phyloP scores from a whole-genome alignment of 192 early-diverging fungal genomes.

The Rhizophagus clarus region DNA sequence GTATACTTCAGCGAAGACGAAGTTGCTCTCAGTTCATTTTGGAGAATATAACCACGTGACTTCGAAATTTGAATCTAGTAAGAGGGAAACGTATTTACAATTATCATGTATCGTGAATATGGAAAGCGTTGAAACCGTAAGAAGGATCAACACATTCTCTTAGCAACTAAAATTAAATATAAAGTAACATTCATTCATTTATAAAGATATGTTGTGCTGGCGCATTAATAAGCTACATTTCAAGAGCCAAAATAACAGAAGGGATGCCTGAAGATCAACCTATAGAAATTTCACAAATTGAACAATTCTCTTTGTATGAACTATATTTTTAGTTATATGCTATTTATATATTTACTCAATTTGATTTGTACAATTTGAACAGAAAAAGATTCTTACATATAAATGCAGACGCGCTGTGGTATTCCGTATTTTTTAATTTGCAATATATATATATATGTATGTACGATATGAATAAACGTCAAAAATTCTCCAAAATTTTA shows the following conservation, averaged over 20 bases:
- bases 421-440: slow-evolving; percentile 1
- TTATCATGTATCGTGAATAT: slow-evolving; percentile 42
- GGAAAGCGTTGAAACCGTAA: slow-evolving; percentile 44
- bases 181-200: not conserved
- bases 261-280: not conserved
- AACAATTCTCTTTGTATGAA: slow-evolving; percentile 43
- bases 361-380: not conserved
- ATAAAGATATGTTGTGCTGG: slow-evolving; percentile 50
- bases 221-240: slow-evolving; percentile 44
- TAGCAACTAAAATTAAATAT: not conserved
- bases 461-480: not conserved
- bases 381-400: slow-evolving; percentile 59
- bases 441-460: not conserved
- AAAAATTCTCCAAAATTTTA: slow-evolving; percentile 31
- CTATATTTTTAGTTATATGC: not conserved
- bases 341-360: not conserved
- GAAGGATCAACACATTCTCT: not conserved
- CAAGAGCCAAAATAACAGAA: slow-evolving; percentile 35
- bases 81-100: slow-evolving; percentile 35
- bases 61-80: slow-evolving; percentile 27
- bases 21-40: slow-evolving; percentile 34
- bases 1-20: slow-evolving; percentile 36
- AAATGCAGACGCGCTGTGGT: slow-evolving; percentile 62
- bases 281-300: slow-evolving; percentile 27
- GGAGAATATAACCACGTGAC: not conserved